Evolutionary conservation across 352 stramenopile species (phyloP).

Genomic region (Lagenidium giganteum): DNA sequence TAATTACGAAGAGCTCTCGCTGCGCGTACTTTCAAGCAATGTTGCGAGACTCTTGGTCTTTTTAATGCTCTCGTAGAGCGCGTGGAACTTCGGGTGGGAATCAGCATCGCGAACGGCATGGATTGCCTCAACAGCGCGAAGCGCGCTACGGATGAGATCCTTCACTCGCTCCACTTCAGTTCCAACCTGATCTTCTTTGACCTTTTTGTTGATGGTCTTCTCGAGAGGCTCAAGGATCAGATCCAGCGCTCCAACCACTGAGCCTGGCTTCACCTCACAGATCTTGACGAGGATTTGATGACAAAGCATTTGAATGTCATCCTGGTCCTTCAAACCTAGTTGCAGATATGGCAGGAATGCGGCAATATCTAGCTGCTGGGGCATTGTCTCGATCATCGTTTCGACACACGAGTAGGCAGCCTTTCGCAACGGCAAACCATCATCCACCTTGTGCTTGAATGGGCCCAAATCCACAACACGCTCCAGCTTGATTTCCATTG

Average conservation of each 20-base stretch:
- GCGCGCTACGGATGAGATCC: conserved; percentile 94
- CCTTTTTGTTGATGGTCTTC: conserved; percentile 94
- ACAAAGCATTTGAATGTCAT: conserved; percentile 96
- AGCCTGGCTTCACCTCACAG: conserved; percentile 71
- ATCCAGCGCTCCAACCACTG: conserved; percentile 84
- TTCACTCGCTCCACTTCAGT: conserved; percentile 95
- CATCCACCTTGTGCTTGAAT: conserved; percentile 98
- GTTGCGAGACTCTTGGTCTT: conserved; percentile 58
- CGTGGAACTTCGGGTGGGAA: conserved; percentile 64
- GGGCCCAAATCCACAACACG: conserved; percentile 97
- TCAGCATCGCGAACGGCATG: conserved; percentile 67
- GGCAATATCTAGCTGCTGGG: conserved; percentile 88
- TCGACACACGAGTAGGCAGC: conserved; percentile 94
- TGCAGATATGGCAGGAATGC: conserved; percentile 93
- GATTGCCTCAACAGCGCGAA: conserved; percentile 85
- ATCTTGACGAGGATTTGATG: conserved; percentile 97
- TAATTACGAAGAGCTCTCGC: no score
- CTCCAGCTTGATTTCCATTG: conserved; percentile 93
- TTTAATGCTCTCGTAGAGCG: conserved; percentile 58
- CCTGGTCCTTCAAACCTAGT: conserved; percentile 88
- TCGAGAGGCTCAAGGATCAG: conserved; percentile 90
- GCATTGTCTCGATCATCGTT: conserved; percentile 93
- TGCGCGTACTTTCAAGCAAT: conserved; percentile 37
- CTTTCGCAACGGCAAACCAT: conserved; percentile 82
- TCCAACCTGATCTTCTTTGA: conserved; percentile 94